Conservation (phyloP, 2,329 filamentous ascomycete genomes). For the Trichoderma sp. region DNA sequence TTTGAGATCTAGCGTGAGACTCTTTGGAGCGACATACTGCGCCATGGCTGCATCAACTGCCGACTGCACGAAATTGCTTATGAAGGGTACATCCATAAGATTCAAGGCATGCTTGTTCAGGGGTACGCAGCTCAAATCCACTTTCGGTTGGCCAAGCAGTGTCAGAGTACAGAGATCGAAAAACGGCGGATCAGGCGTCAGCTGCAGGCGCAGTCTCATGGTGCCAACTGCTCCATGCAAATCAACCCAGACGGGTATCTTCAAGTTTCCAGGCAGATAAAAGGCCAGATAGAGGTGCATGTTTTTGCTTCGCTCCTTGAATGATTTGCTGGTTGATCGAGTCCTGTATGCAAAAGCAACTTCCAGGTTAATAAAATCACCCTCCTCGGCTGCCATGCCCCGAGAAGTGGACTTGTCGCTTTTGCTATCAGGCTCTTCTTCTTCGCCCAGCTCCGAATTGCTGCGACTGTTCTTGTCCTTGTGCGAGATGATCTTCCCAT, state of each 20-base stretch:
- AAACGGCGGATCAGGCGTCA: conserved; percentile 76
- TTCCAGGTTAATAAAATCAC: conserved; percentile 77
- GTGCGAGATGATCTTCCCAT: conserved; percentile 54
- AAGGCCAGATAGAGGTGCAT: conserved; percentile 70
- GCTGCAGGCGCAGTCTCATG: conserved; percentile 67
- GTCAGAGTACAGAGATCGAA: conserved; percentile 74
- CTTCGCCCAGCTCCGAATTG: conserved; percentile 28
- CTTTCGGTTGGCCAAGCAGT: conserved; percentile 73
- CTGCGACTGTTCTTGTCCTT: conserved; percentile 34
- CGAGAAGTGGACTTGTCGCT: conserved; percentile 43
- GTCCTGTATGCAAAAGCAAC: conserved; percentile 73
- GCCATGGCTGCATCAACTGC: conserved; percentile 72
- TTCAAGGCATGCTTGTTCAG: conserved; percentile 69
- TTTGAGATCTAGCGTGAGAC: conserved; percentile 70
- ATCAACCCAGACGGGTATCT: conserved; percentile 72
- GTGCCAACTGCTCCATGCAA: conserved; percentile 71
- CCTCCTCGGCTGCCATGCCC: conserved; percentile 74
- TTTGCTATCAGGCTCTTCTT: conserved; percentile 37
- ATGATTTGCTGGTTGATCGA: conserved; percentile 58
- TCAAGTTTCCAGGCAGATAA: conserved; percentile 60
- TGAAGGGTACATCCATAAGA: conserved; percentile 73
- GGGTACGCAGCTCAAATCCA: conserved; percentile 69
- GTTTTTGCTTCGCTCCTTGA: conserved; percentile 68
- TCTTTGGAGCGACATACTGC: conserved; percentile 76
- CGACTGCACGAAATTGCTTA: conserved; percentile 74